Evolutionary conservation across 345 rosid species (phyloP), one percentile per base, ranked within the genome.

Genomic region (Ceriops decandra): DNA sequence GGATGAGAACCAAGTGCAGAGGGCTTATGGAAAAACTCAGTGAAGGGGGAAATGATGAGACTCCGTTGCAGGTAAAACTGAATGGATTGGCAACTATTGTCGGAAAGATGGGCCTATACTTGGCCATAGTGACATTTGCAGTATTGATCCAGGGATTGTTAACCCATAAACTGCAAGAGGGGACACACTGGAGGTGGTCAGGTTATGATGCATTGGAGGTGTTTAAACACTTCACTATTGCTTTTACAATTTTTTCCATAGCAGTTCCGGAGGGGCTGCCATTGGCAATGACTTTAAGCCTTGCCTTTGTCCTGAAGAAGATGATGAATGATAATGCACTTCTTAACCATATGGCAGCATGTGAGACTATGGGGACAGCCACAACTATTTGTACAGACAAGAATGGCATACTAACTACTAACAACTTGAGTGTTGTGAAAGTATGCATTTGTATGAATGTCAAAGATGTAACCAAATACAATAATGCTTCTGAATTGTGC

Each of bases 291-390:
- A 90, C 96, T n/a, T 77, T 93, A 62, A 90, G 97, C 67, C 93
- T 93, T 68, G 98, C 98, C 22, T 93, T 93, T 69, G 96, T 97
- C 21, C 87, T 85, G 98, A 89, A 93, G 84, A 93, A 89, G 74
- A 93, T 93, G 98, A 90, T 90, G 93, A 93, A 93, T 38, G 98
- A 89, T 68, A 93, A 87, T 74, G 97, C 98, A 54, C 93, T 93
- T 19, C 96, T 93, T n/a, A 77, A 96, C 4, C 96, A 90, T 74
- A 80, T 93, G 61, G 98, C 97, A 3, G 98, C 97, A 61, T 93
- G 98, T 69, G 97, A 90, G 81, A 90, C 98, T 5, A 88, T 93
- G 97, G 98, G 98, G 58, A 88, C 97, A 15, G 96, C 96, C 20
- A 90, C 98, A 1, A 90, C 81, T 7, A 93, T 93, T 61, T 93